A percentile compares a stretch with the other conserved stretches of the same genome.
Conservation (phyloP, 768 basidiomycete species). For the Pleurotus pulmonarius region DNA sequence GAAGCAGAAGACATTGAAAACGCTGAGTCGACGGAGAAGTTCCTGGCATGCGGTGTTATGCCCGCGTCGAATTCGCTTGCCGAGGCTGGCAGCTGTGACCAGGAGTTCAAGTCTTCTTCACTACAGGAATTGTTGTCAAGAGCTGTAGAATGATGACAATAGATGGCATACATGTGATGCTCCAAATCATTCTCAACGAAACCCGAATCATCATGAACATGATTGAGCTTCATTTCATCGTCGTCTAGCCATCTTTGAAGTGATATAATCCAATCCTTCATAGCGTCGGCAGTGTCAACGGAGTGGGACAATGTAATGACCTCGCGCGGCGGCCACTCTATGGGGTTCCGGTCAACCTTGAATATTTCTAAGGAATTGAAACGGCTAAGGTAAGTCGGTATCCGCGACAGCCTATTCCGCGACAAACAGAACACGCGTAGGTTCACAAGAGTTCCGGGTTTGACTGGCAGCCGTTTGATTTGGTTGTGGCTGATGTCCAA, state of each 20-base stretch:
- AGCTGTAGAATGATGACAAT: neutral
- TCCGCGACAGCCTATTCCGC: slow-evolving; percentile 74
- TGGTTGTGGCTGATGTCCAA: slow-evolving; percentile 94
- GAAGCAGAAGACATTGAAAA: slow-evolving; percentile 46
- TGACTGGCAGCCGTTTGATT: slow-evolving; percentile 72
- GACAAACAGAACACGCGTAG: slow-evolving; percentile 84
- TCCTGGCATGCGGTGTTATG: slow-evolving; percentile 49
- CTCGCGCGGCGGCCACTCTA: slow-evolving; percentile 84
- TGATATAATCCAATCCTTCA: slow-evolving; percentile 68
- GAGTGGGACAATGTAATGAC: slow-evolving; percentile 44
- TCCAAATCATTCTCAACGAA: slow-evolving; percentile 45
- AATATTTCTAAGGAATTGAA: slow-evolving; percentile 75
- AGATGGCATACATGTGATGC: slow-evolving; percentile 29
- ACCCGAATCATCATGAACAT: slow-evolving; percentile 50
- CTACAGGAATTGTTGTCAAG: slow-evolving; percentile 19
- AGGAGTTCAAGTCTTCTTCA: slow-evolving; percentile 39
- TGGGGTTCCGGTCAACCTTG: slow-evolving; percentile 86
- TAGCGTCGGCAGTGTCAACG: slow-evolving; percentile 42
- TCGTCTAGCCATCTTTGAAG: slow-evolving; percentile 76
- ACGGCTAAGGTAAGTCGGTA: slow-evolving; percentile 75
- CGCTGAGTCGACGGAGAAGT: slow-evolving; percentile 60
- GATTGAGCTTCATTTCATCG: slow-evolving; percentile 36
- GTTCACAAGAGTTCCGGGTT: slow-evolving; percentile 73
- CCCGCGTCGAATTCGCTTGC: slow-evolving; percentile 32
- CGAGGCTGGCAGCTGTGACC: slow-evolving; percentile 28